Evolutionary conservation across 2,329 filamentous ascomycete genomes (phyloP), one percentile per base, ranked within the genome.

Genomic region (Endocalyx cinctus): DNA sequence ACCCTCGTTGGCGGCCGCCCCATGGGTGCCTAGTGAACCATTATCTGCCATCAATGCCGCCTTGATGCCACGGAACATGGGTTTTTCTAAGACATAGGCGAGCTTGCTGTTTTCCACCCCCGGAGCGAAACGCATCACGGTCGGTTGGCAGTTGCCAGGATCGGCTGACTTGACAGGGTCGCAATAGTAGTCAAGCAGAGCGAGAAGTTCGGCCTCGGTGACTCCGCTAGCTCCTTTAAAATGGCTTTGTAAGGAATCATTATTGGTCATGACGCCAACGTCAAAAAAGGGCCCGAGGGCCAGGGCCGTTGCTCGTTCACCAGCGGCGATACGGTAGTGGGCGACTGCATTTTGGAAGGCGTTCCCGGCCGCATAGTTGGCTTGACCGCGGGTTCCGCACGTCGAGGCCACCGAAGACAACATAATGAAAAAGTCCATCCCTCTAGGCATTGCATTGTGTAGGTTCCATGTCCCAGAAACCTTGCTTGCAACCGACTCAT

Each of bases 351-450:
- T 17, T n/a, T 17, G 11, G 27, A 17, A 29, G 10, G 27, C 16
- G 27, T 29, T 18, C 17, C 27, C 27, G 16, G 27, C 15, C 5
- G 27, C 27, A 19, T 29, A 29, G 27, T 29, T 29, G 27, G 27
- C 14, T 17, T 29, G 27, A 12, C 27, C 12, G 15, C 13, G 13
- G 6, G 6, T 8, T 8, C 27, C 27, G 14, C 17, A 13, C 15
- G 19, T 29, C 13, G 15, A 15, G 5, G 27, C 17, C 15, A 29
- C 12, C 15, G 27, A 29, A 17, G 27, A 29, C 15, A 29, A 17
- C 6, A 29, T 13, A 6, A 29, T 12, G 12, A 29, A 29, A 17
- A 29, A 29, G 27, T 29, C 27, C 15, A 29, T 17, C 5, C 27
- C 27, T 10, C 11, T 6, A 6, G 27, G 27, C 16, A 29, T 17